These are phyloP conservation scores for Beauveria brongniartii DNA, from an alignment of 2,329 filamentous ascomycete species.

Conservation along the genomic window DNA sequence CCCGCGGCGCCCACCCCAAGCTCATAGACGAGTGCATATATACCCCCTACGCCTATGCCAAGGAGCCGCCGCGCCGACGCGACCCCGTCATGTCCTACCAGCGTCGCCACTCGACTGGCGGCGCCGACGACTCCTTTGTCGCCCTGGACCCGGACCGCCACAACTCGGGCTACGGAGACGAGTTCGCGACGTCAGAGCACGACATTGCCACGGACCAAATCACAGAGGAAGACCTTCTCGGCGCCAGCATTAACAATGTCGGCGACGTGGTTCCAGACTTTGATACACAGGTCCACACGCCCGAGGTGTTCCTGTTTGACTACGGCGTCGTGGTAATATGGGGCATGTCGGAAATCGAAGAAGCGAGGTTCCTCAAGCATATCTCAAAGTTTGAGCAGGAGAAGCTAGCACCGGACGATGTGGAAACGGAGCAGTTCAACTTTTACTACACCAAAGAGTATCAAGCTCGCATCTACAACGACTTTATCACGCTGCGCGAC, in stretches of 20 bases:
- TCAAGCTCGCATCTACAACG: slow-evolving; percentile 97
- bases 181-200: slow-evolving; percentile 19
- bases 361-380: slow-evolving; percentile 86
- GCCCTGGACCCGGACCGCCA: slow-evolving; percentile 37
- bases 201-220: slow-evolving; percentile 20
- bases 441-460: slow-evolving; percentile 99
- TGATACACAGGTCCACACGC: slow-evolving; percentile 81
- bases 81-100: slow-evolving; percentile 44
- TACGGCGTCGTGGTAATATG: slow-evolving; percentile 97
- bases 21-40: slow-evolving; percentile 97
- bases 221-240: slow-evolving; percentile 26
- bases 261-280: slow-evolving; percentile 56
- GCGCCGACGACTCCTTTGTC: slow-evolving; percentile 26
- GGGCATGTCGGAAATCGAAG: slow-evolving; percentile 90
- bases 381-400: slow-evolving; percentile 90
- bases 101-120: slow-evolving; percentile 67
- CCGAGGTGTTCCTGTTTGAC: slow-evolving; percentile 92
- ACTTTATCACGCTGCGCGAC: slow-evolving; percentile 91
- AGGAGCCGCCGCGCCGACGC: slow-evolving; percentile 20
- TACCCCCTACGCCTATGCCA: slow-evolving; percentile 77
- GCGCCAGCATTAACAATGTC: slow-evolving; percentile 26
- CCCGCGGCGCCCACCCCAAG: slow-evolving; percentile 76
- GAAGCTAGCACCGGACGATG: slow-evolving; percentile 78
- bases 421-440: slow-evolving; percentile 96
- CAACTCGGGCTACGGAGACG: slow-evolving; percentile 23